Conservation (phyloP, 306 rosid genomes). For the Glycine soja region DNA sequence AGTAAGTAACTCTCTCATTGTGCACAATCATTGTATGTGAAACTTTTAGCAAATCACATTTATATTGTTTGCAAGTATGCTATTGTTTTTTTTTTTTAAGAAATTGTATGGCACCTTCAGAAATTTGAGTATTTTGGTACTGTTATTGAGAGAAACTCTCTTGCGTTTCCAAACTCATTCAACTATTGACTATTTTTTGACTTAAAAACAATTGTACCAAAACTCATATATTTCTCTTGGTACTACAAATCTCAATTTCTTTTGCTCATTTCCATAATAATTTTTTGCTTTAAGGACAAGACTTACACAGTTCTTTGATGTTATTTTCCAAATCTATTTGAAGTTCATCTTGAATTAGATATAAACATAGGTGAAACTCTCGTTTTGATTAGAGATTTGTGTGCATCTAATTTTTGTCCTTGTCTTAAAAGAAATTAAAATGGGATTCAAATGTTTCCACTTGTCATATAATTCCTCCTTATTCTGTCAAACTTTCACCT, state of each 20-base stretch:
- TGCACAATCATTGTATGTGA: neutral
- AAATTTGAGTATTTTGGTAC: neutral
- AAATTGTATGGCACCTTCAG: neutral
- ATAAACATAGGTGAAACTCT: neutral
- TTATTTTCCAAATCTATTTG: neutral
- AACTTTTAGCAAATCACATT: neutral
- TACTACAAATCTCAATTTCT: neutral
- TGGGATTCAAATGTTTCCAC: neutral
- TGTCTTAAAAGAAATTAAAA: neutral
- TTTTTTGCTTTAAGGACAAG: neutral
- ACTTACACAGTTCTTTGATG: neutral
- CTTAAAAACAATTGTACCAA: neutral
- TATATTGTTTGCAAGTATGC: neutral
- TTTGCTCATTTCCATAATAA: neutral
- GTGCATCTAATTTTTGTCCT: neutral
- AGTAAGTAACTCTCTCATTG: slow-evolving; percentile 47
- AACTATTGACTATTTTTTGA: neutral
- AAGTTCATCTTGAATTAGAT: neutral
- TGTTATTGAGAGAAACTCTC: neutral
- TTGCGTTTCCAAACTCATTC: neutral
- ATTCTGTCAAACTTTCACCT: neutral
- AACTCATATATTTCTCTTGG: neutral
- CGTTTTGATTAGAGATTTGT: neutral
- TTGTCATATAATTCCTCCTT: neutral
- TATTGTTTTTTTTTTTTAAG: neutral